A percentile compares a stretch with the other conserved stretches of the same genome.
Evolutionary conservation across 2,329 filamentous ascomycete genomes (phyloP).

Genomic region (Onygena corvina): DNA sequence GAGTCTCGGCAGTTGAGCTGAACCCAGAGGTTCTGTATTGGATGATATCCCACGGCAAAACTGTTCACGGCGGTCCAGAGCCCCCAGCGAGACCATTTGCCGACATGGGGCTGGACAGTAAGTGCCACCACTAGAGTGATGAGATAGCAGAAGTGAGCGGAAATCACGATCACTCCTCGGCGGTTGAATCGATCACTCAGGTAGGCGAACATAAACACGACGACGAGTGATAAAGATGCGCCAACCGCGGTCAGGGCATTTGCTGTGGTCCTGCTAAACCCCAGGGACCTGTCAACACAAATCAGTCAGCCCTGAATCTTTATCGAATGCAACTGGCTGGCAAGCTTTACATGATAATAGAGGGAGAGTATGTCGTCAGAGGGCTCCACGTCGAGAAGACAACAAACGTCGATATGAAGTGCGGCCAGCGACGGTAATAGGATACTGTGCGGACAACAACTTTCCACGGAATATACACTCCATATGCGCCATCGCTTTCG

Average conservation of each 20-base stretch:
- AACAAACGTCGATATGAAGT: constrained; percentile 39
- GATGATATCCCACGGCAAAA: constrained; percentile 44
- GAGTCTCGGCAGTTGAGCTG: constrained; percentile 41
- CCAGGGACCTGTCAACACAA: constrained; percentile 28
- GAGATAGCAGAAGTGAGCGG: constrained; percentile 37
- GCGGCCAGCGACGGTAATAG: constrained; percentile 39
- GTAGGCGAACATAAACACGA: constrained; percentile 40
- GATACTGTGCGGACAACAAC: constrained; percentile 36
- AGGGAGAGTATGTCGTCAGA: constrained; percentile 42
- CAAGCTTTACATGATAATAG: constrained; percentile 30
- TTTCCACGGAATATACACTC: constrained; percentile 28
- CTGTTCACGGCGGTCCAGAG: constrained; percentile 43
- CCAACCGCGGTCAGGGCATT: constrained; percentile 37
- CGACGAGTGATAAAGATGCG: constrained; percentile 35
- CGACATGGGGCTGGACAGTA: constrained; percentile 33
- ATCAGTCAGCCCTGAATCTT: neutral
- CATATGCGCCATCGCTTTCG: constrained; percentile 25
- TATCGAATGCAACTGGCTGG: neutral
- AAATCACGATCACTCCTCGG: constrained; percentile 36
- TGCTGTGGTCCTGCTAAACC: constrained; percentile 36
- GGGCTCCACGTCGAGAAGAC: constrained; percentile 45
- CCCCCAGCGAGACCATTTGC: constrained; percentile 40
- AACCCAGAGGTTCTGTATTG: constrained; percentile 43
- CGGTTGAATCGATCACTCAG: constrained; percentile 38
- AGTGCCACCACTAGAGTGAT: constrained; percentile 34